Conservation (phyloP, 768 basidiomycete species). For the Lactarius tabidus region DNA sequence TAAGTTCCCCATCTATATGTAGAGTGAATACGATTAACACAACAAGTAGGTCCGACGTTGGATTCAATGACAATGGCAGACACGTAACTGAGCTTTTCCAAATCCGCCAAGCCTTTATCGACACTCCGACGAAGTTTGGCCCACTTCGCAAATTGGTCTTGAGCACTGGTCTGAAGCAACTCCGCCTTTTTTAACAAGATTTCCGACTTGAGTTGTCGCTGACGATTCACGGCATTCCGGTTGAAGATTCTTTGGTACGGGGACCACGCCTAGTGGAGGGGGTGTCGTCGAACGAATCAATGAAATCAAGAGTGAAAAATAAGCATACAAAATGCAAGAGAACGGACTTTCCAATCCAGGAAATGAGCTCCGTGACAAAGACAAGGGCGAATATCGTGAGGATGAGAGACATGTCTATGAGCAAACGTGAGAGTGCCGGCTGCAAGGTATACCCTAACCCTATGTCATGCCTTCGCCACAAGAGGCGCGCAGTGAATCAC, state of each 20-base stretch:
- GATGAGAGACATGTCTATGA: constrained; percentile 62
- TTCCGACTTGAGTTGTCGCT: constrained; percentile 72
- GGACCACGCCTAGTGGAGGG: constrained; percentile 57
- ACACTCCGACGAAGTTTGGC: constrained; percentile 86
- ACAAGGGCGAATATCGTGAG: constrained; percentile 79
- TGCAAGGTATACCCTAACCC: constrained; percentile 4
- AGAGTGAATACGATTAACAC: neutral
- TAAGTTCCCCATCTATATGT: constrained; percentile 66
- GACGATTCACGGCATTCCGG: constrained; percentile 48
- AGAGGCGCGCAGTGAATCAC: neutral
- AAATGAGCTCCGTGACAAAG: constrained; percentile 76
- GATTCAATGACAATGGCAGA: neutral
- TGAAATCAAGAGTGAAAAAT: neutral
- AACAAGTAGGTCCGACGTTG: neutral
- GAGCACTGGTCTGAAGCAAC: constrained; percentile 84
- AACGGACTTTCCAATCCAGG: constrained; percentile 86
- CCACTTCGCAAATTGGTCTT: constrained; percentile 99
- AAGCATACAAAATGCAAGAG: constrained; percentile 74
- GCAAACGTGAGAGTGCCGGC: no score
- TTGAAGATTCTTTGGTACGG: constrained; percentile 66
- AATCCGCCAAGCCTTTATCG: constrained; percentile 86
- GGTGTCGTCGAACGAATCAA: neutral
- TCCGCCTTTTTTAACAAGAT: constrained; percentile 80
- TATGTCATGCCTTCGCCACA: neutral
- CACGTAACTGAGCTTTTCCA: constrained; percentile 86